Base-by-base conservation (phyloP, 352 stramenopile species). In the Phytophthora idaei region DNA sequence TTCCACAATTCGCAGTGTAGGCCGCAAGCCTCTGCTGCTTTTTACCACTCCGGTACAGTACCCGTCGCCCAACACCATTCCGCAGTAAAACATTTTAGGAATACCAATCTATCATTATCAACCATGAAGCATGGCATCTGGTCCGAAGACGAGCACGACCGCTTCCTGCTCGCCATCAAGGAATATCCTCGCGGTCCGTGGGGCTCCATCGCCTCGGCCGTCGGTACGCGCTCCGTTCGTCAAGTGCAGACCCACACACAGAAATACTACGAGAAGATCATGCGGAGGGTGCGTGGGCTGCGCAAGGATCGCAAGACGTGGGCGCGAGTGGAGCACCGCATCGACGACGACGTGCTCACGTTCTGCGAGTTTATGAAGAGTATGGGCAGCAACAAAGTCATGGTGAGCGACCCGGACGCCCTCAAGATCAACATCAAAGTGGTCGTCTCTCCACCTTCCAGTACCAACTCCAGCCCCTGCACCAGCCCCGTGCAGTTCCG, bases 241-340 rank as follows among this genome's bases (percentile, higher is more conserved):
- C 84, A 92, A 60, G 83, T 90, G 62, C 84, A 91, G 64, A 90
- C 80, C 15, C 77, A 84, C 58, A 78, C 78, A 17, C 73, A 86
- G 51, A 83, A 83, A 58, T 93, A 93, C 64, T 81, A 88, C 62
- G 82, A 92, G 53, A 93, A 93, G 70, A 83, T 93, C 58, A 71
- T 78, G 61, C 79, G 84, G 1, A 68, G 79, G n/a, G 61, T 84
- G 47, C 80, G 82, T 5, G 80, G 84, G 0, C 65, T 90, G 6
- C 77, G 77, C 53, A 87, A 89, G 47, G 79, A 87, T n/a, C 80
- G 74, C 55, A 84, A 76, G 64, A 82, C 61, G 17, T 80, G 71
- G 63, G 69, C 72, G 4, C 63, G 82, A n/a, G 62, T 76, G 12
- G 80, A 89, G 57, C 82, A 89, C 61, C 80, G 78, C 41, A 78